Conservation (phyloP, 163 green algal species). For the Scenedesmus sp. region DNA sequence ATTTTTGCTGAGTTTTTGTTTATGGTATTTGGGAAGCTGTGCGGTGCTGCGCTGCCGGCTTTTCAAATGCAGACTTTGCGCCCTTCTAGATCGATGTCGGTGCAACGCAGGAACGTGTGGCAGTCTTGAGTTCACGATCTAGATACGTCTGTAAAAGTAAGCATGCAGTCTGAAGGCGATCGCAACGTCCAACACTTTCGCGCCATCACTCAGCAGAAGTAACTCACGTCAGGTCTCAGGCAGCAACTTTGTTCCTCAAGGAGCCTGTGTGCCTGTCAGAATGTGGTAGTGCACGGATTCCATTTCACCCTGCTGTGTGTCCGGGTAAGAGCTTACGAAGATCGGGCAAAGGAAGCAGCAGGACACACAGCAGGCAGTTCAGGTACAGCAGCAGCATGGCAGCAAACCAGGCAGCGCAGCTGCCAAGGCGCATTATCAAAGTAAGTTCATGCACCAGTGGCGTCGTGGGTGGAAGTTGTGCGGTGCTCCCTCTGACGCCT, state of each 20-base stretch:
- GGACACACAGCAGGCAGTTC: conserved; percentile 10
- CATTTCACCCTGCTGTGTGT: neutral
- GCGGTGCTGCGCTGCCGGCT: neutral
- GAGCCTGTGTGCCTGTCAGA: neutral
- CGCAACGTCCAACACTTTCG: conserved; percentile 2
- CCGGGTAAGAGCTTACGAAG: neutral
- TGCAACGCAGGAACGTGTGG: conserved; percentile 27
- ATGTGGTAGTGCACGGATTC: too few species aligned
- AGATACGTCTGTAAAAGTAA: neutral
- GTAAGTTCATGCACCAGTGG: conserved; percentile 47
- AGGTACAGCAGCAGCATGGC: conserved; percentile 14
- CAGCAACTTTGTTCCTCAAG: neutral
- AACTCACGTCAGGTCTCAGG: neutral
- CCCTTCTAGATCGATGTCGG: conserved; percentile 32
- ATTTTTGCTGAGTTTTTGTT: conserved; percentile 38
- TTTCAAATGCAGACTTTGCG: neutral
- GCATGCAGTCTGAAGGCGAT: neutral
- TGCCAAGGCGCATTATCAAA: conserved; percentile 90
- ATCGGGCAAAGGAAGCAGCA: neutral
- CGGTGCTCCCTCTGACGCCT: neutral
- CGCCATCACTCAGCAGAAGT: neutral
- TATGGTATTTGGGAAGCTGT: neutral
- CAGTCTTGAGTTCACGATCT: neutral
- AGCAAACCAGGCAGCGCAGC: conserved; percentile 59
- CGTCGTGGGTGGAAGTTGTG: conserved; percentile 18